Evolutionary conservation across 2,329 filamentous ascomycete species (phyloP).

Genomic region (Scleromitrula shiraiana): DNA sequence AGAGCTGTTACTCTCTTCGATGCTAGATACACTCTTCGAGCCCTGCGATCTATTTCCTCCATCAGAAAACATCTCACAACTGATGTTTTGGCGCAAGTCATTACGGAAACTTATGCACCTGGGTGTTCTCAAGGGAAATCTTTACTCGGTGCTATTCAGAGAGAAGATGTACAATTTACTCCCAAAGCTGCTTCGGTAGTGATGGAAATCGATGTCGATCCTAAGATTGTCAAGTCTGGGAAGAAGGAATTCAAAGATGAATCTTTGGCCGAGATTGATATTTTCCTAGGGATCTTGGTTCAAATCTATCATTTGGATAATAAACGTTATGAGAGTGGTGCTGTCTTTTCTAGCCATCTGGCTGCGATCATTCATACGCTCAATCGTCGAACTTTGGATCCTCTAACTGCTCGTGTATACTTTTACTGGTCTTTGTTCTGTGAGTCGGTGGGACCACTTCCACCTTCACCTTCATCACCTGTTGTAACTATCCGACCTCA

Average conservation of each 20-base stretch:
- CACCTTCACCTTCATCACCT: slow-evolving; percentile 81
- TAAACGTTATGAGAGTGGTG: slow-evolving; percentile 71
- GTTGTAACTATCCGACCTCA: slow-evolving; percentile 80
- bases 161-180: slow-evolving; percentile 56
- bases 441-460: slow-evolving; percentile 80
- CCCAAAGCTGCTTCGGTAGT: slow-evolving; percentile 49
- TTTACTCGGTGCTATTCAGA: slow-evolving; percentile 62
- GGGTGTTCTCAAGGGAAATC: slow-evolving; percentile 55
- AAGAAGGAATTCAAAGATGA: slow-evolving; percentile 67
- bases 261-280: slow-evolving; percentile 75
- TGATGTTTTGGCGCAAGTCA: slow-evolving; percentile 72
- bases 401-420: slow-evolving; percentile 89
- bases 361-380: slow-evolving; percentile 78
- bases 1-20: slow-evolving; percentile 90
- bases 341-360: slow-evolving; percentile 75
- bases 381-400: slow-evolving; percentile 91
- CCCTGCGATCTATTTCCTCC: slow-evolving; percentile 89
- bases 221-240: slow-evolving; percentile 47
- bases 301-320: slow-evolving; percentile 86
- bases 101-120: slow-evolving; percentile 70
- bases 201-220: slow-evolving; percentile 66
- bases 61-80: slow-evolving; percentile 84
- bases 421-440: slow-evolving; percentile 97
- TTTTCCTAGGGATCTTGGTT: slow-evolving; percentile 77
- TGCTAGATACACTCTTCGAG: slow-evolving; percentile 87